These are phyloP conservation scores for Fragaria iinumae DNA, from an alignment of 306 rosid genomes.

Conservation along the genomic window DNA sequence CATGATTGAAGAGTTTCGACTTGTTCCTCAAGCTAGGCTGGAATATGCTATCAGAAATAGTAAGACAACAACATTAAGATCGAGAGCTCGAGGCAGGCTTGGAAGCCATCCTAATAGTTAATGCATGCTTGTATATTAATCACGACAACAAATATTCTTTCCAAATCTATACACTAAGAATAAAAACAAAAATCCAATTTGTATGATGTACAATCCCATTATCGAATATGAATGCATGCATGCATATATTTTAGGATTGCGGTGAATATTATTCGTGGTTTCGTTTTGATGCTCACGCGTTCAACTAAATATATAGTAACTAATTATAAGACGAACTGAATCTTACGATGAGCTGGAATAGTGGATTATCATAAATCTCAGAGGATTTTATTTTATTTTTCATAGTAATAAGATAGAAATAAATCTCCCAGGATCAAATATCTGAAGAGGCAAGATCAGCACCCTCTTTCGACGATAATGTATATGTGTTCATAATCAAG, in stretches of 20 bases:
- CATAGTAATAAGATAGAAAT: constrained; percentile 9
- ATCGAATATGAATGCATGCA: not conserved
- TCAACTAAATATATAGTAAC: not conserved
- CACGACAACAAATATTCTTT: not conserved
- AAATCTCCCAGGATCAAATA: constrained; percentile 6
- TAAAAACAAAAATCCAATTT: not conserved
- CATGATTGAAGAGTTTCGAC: not conserved
- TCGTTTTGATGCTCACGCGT: not conserved
- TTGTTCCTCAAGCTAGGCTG: not conserved
- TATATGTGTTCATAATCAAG: not conserved
- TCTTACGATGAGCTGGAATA: constrained; percentile 2
- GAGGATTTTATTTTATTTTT: not conserved
- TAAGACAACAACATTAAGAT: not conserved
- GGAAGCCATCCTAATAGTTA: not conserved
- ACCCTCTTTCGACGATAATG: not conserved
- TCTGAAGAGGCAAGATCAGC: not conserved
- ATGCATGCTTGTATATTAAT: not conserved
- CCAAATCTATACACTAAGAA: not conserved
- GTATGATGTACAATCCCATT: not conserved
- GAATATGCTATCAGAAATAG: not conserved
- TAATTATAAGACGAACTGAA: not conserved
- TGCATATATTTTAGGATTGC: not conserved
- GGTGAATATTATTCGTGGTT: not conserved
- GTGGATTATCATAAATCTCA: constrained; percentile 1
- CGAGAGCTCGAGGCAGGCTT: not conserved